These are phyloP conservation scores for Calonectria montana DNA, from an alignment of 2,329 filamentous ascomycete species.

Conservation along the genomic window DNA sequence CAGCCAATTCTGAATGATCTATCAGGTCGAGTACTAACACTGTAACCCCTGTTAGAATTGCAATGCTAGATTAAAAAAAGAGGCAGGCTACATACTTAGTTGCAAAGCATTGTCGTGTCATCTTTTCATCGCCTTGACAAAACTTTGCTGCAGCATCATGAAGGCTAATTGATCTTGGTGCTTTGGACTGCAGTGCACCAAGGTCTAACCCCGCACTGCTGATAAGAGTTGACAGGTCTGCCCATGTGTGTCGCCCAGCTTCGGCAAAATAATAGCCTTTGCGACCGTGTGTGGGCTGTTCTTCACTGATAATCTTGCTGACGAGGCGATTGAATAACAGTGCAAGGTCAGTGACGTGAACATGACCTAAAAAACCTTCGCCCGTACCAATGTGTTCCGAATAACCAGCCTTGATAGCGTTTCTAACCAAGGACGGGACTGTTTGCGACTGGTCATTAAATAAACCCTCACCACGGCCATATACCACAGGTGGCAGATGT, in stretches of 20 bases:
- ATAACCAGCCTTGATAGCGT: neutral
- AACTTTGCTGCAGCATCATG: neutral
- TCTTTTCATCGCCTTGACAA: neutral
- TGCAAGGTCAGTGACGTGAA: neutral
- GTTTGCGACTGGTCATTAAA: slow-evolving; percentile 46
- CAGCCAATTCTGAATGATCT: neutral
- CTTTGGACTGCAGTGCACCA: neutral
- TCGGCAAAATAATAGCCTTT: neutral
- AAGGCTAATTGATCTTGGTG: neutral
- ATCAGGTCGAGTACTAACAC: neutral
- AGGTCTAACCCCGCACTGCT: neutral
- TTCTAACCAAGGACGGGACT: neutral
- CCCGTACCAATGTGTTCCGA: neutral
- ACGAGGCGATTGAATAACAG: neutral
- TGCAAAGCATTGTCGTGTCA: neutral
- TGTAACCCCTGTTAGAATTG: neutral
- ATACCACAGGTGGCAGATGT: slow-evolving; percentile 60
- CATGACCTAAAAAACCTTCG: neutral
- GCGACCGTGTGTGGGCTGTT: neutral
- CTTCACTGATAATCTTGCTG: neutral
- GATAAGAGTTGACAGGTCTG: neutral
- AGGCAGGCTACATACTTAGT: neutral
- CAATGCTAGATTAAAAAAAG: neutral
- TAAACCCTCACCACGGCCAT: slow-evolving; percentile 55
- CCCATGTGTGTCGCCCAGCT: neutral